phyloP scores from a whole-genome alignment of 2,329 filamentous ascomycete species.

The Fusarium annulatum region DNA sequence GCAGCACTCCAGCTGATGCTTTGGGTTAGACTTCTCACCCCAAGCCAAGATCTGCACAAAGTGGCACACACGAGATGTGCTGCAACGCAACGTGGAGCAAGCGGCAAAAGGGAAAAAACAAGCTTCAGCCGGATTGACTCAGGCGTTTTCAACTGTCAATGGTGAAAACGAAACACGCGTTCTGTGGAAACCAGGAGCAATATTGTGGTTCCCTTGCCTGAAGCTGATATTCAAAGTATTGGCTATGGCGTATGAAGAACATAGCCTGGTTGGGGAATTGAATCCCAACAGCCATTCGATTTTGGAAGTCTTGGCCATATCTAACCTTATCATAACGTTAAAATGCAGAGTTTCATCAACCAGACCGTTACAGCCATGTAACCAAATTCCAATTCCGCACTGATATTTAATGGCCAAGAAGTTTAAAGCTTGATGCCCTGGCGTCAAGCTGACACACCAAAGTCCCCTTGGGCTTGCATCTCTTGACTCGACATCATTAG shows the following conservation, averaged over 20 bases:
- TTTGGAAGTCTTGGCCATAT: neutral
- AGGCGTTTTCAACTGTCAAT: neutral
- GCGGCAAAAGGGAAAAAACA: conserved; percentile 26
- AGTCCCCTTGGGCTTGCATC: conserved; percentile 14
- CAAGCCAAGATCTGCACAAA: conserved; percentile 26
- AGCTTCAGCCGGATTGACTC: conserved; percentile 23
- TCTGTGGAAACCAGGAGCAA: conserved; percentile 6
- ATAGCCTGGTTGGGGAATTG: neutral
- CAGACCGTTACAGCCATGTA: neutral
- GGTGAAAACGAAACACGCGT: conserved; percentile 28
- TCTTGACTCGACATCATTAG: conserved; percentile 14
- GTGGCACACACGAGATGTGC: conserved; percentile 7
- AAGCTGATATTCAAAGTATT: neutral
- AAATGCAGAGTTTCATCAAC: neutral
- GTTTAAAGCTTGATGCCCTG: conserved; percentile 16
- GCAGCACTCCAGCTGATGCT: neutral
- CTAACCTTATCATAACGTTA: neutral
- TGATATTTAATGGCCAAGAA: neutral
- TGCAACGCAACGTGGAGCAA: conserved; percentile 35
- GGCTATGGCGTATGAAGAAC: neutral
- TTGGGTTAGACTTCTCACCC: conserved; percentile 5
- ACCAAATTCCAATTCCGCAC: neutral
- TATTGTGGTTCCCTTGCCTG: conserved; percentile 9
- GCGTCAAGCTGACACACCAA: conserved; percentile 4
- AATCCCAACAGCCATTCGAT: neutral